phyloP scores from a whole-genome alignment of 176 grass and related monocot species.

The Eleusine indica region DNA sequence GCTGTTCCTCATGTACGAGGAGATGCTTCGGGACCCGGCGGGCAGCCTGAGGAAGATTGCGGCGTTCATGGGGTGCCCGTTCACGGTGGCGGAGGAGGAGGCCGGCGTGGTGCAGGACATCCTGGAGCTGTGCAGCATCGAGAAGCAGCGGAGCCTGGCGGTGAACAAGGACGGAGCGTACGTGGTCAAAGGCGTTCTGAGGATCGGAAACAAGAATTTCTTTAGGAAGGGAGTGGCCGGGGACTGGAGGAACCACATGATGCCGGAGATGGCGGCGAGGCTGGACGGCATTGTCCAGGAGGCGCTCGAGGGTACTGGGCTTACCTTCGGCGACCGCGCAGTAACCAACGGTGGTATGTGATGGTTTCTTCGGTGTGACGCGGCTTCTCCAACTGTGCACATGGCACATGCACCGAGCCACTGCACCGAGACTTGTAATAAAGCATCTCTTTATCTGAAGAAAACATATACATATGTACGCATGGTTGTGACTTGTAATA shows the following conservation, averaged over 20 bases:
- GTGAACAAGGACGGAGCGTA: conserved; percentile 6
- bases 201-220: not conserved
- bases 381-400: no score
- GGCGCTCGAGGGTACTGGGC: conserved; percentile 27
- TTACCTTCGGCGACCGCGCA: not conserved
- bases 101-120: conserved; percentile 8
- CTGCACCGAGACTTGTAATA: no score
- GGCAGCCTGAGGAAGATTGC: conserved; percentile 21
- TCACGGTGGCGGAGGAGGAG: conserved; percentile 22
- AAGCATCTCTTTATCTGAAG: no score
- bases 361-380: no score
- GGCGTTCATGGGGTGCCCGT: conserved; percentile 39
- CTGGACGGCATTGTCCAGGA: conserved; percentile 17
- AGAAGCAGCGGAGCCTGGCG: not conserved
- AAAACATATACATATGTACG: no score
- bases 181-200: not conserved
- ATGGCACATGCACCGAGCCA: no score
- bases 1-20: conserved; percentile 44
- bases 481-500: no score
- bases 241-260: conserved; percentile 46
- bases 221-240: conserved; percentile 26
- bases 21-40: conserved; percentile 23
- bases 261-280: conserved; percentile 37
- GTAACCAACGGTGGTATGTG: not conserved
- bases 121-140: conserved; percentile 16